These are phyloP conservation scores for Podaxis rugospora DNA, from an alignment of 768 basidiomycete species.

Conservation along the genomic window DNA sequence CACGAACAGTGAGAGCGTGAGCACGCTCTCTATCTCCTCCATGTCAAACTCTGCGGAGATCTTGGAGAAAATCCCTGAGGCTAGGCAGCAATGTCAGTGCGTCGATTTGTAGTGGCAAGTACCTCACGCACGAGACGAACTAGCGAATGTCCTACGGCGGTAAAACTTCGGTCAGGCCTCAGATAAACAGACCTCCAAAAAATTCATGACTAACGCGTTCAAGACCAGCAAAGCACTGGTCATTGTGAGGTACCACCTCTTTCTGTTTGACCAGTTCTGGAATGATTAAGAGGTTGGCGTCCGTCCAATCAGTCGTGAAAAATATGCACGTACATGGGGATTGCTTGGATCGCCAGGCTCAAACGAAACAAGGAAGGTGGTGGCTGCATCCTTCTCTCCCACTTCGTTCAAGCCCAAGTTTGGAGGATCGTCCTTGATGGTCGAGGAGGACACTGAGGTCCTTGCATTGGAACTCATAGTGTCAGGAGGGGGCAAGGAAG, in stretches of 20 bases:
- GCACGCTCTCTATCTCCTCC: conserved; percentile 43
- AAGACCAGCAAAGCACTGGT: conserved; percentile 46
- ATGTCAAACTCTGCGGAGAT: conserved; percentile 45
- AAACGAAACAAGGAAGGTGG: conserved; percentile 33
- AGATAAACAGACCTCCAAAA: not conserved
- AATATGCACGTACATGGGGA: conserved; percentile 35
- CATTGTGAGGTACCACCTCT: conserved; percentile 50
- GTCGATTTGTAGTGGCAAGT: no score
- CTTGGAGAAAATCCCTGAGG: conserved; percentile 41
- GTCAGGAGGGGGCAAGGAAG: not conserved
- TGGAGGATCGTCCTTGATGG: conserved; percentile 8
- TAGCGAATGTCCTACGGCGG: conserved; percentile 51
- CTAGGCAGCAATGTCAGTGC: conserved; percentile 18
- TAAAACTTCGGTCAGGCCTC: not conserved
- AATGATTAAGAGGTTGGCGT: not conserved
- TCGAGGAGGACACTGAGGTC: conserved; percentile 16
- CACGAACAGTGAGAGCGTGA: conserved; percentile 61
- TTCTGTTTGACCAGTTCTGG: conserved; percentile 45
- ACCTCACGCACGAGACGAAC: conserved; percentile 42
- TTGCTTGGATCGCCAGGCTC: conserved; percentile 37
- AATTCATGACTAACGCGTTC: conserved; percentile 39
- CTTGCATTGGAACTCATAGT: conserved; percentile 6
- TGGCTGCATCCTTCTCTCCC: conserved; percentile 14
- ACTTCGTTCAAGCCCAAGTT: conserved; percentile 5
- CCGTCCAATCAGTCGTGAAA: not conserved